phyloP scores from a whole-genome alignment of 441 rosid species.

The Bocquillonia castaneifolia region DNA sequence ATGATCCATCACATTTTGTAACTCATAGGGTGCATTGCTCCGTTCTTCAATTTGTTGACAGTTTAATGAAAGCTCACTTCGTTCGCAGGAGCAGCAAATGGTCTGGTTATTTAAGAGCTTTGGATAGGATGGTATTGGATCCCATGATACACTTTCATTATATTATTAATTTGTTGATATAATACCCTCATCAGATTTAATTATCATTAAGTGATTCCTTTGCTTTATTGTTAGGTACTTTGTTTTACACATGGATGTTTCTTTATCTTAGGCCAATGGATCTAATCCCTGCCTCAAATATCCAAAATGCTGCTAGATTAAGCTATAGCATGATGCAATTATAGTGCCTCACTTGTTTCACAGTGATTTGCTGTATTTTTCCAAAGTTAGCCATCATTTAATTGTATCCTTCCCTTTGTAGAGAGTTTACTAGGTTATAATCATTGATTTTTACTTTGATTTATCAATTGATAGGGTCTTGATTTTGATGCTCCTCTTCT shows the following conservation, averaged over 20 bases:
- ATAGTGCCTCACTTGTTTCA: background rate
- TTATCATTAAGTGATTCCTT: background rate
- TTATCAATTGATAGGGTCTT: background rate
- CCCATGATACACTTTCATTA: constrained; percentile 19
- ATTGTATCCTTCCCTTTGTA: constrained; percentile 2
- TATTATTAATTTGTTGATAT: background rate
- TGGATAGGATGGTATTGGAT: constrained; percentile 58
- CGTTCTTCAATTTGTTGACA: constrained; percentile 54
- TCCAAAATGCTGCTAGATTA: constrained; percentile 4
- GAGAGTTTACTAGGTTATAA: background rate
- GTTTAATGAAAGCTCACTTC: constrained; percentile 46
- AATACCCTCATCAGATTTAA: background rate
- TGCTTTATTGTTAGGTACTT: background rate
- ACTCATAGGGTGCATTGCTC: constrained; percentile 88
- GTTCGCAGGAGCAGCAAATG: constrained; percentile 41
- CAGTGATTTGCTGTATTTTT: background rate
- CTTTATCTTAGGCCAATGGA: background rate
- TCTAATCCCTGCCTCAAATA: constrained; percentile 1
- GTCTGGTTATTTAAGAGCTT: constrained; percentile 43
- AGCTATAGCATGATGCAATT: background rate
- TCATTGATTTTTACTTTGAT: background rate
- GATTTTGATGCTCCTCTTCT: background rate
- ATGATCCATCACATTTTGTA: constrained; percentile 91
- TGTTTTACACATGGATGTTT: background rate
- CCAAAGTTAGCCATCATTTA: constrained; percentile 8